Conservation (phyloP, 2,329 filamentous ascomycete species). For the Hypoxylon rubiginosum region DNA sequence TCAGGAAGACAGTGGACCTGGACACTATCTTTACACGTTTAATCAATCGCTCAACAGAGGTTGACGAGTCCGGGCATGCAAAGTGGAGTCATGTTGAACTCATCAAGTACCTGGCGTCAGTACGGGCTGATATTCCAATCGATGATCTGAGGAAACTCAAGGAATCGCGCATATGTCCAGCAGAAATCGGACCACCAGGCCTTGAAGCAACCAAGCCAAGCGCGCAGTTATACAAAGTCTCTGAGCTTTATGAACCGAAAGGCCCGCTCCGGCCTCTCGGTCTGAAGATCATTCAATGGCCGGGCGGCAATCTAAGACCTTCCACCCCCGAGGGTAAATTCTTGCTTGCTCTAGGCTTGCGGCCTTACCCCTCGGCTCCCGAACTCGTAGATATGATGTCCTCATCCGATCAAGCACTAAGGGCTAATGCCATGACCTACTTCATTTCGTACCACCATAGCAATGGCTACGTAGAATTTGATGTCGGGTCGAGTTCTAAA, state of each 20-base stretch:
- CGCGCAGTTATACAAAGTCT: constrained; percentile 75
- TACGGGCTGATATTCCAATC: constrained; percentile 86
- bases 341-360: constrained; percentile 78
- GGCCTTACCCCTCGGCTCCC: constrained; percentile 75
- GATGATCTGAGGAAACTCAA: constrained; percentile 85
- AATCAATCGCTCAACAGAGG: constrained; percentile 70
- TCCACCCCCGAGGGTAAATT: constrained; percentile 81
- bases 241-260: constrained; percentile 85
- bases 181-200: constrained; percentile 72
- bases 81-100: constrained; percentile 95
- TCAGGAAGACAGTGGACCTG: constrained; percentile 94
- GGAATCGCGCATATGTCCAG: constrained; percentile 84
- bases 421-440: constrained; percentile 81
- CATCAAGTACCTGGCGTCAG: constrained; percentile 93
- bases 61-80: constrained; percentile 64
- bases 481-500: constrained; percentile 67
- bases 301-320: constrained; percentile 75
- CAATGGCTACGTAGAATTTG: constrained; percentile 79
- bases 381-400: constrained; percentile 86
- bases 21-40: constrained; percentile 93
- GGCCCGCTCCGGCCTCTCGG: constrained; percentile 76
- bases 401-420: constrained; percentile 68
- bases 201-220: constrained; percentile 67
- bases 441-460: constrained; percentile 84
- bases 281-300: constrained; percentile 86